Conservation (phyloP, 2,329 filamentous ascomycete genomes). For the Helminthosporium solani region DNA sequence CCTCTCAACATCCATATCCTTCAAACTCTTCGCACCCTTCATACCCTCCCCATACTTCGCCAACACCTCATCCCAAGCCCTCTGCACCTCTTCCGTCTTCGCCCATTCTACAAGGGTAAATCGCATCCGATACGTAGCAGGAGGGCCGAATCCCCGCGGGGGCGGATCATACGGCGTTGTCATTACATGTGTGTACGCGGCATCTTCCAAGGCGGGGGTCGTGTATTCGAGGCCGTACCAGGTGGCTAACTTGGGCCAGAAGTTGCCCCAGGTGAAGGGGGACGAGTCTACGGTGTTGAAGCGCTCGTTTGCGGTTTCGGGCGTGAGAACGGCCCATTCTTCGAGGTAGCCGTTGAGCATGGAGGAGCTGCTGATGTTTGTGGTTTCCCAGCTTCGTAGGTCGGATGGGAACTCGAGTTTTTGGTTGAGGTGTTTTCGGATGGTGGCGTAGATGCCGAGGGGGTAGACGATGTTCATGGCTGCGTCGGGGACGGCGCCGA, state of each 20-base stretch:
- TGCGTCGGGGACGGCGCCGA: conserved; percentile 52
- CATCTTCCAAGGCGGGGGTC: conserved; percentile 23
- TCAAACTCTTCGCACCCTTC: conserved; percentile 40
- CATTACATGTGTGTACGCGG: conserved; percentile 10
- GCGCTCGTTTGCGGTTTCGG: conserved; percentile 45
- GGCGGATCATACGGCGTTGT: conserved; percentile 30
- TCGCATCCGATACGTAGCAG: conserved; percentile 38
- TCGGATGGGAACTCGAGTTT: conserved; percentile 50
- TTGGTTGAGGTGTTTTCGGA: conserved; percentile 46
- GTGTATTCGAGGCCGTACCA: conserved; percentile 48
- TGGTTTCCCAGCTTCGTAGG: conserved; percentile 47
- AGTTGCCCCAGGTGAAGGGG: conserved; percentile 50
- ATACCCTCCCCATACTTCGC: conserved; percentile 41
- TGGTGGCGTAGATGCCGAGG: conserved; percentile 53
- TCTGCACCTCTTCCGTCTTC: conserved; percentile 43
- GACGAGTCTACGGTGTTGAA: conserved; percentile 54
- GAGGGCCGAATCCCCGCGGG: conserved; percentile 44
- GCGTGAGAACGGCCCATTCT: conserved; percentile 53
- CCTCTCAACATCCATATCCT: conserved; percentile 45
- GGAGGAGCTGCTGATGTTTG: conserved; percentile 47
- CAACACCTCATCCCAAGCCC: conserved; percentile 50
- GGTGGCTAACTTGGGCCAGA: conserved; percentile 50
- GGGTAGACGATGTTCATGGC: conserved; percentile 54
- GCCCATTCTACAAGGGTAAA: conserved; percentile 53
- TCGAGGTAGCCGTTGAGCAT: conserved; percentile 53